Percentiles rank a stretch among this genome's conserved stretches.
These are phyloP conservation scores for Colletotrichum sojae DNA, from an alignment of 2,329 filamentous ascomycete genomes.

Conservation along the genomic window DNA sequence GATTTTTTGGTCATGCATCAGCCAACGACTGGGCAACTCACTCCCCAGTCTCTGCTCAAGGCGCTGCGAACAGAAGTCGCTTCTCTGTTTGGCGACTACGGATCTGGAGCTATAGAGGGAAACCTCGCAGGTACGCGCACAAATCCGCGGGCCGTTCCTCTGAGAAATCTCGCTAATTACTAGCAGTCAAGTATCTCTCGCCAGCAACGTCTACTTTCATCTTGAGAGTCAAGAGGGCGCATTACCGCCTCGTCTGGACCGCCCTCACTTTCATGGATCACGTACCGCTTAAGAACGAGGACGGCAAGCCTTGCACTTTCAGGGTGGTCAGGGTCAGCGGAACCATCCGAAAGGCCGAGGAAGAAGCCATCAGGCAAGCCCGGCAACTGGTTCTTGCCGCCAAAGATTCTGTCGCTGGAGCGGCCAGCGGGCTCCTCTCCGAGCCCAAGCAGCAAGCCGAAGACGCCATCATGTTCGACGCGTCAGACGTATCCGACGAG, in stretches of 20 bases:
- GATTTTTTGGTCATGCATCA: conserved; percentile 81
- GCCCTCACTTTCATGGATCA: conserved; percentile 85
- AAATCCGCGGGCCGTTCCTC: background rate
- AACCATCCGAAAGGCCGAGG: conserved; percentile 92
- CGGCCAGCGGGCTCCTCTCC: conserved; percentile 18
- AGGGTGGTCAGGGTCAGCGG: conserved; percentile 90
- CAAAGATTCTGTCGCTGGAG: conserved; percentile 53
- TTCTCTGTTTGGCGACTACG: conserved; percentile 89
- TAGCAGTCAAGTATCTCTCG: conserved; percentile 90
- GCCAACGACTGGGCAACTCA: conserved; percentile 82
- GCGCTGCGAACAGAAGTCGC: conserved; percentile 80
- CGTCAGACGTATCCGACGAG: conserved; percentile 57
- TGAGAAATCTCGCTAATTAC: conserved; percentile 41
- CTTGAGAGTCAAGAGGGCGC: conserved; percentile 83
- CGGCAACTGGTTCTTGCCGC: conserved; percentile 79
- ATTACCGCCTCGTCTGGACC: conserved; percentile 92
- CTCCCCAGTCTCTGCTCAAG: conserved; percentile 74
- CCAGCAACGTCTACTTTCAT: conserved; percentile 95
- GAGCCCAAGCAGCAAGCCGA: conserved; percentile 78
- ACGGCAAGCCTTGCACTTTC: conserved; percentile 79
- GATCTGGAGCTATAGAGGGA: conserved; percentile 79
- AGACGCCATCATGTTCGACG: conserved; percentile 57
- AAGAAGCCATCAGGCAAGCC: conserved; percentile 87
- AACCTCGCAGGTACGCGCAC: conserved; percentile 72
- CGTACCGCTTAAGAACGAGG: conserved; percentile 68